Conservation (phyloP, 306 rosid genomes). For the Trifolium pratense region DNA sequence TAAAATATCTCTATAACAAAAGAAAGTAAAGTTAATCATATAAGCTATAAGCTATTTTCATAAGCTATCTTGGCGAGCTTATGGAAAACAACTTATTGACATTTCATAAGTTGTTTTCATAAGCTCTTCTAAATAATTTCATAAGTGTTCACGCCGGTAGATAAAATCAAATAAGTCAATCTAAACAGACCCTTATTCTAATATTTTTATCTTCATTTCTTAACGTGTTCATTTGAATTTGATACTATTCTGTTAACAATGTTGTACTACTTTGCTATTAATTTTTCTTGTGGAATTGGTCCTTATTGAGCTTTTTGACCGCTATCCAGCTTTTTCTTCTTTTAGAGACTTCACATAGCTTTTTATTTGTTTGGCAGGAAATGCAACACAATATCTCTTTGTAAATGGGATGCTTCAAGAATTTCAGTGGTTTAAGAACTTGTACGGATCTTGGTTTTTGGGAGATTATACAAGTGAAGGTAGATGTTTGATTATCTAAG, state of each 20-base stretch:
- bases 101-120: not conserved
- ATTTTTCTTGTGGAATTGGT: constrained; percentile 25
- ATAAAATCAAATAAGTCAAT: not conserved
- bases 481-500: constrained; percentile 41
- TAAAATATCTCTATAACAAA: not conserved
- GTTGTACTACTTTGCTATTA: not conserved
- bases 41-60: not conserved
- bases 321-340: not conserved
- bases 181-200: not conserved
- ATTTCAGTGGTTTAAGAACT: constrained; percentile 86
- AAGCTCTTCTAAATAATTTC: not conserved
- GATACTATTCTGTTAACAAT: not conserved
- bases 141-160: not conserved
- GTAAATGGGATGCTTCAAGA: constrained; percentile 78
- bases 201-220: constrained; percentile 17
- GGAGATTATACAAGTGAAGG: constrained; percentile 86
- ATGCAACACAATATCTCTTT: constrained; percentile 64
- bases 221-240: constrained; percentile 13
- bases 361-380: constrained; percentile 55
- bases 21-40: not conserved
- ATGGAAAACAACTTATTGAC: not conserved
- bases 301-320: constrained; percentile 31
- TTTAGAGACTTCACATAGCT: not conserved
- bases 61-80: not conserved
- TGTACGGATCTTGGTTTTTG: constrained; percentile 87